Conservation (phyloP, 106 monocot genomes). For the Hemerocallis citrina region DNA sequence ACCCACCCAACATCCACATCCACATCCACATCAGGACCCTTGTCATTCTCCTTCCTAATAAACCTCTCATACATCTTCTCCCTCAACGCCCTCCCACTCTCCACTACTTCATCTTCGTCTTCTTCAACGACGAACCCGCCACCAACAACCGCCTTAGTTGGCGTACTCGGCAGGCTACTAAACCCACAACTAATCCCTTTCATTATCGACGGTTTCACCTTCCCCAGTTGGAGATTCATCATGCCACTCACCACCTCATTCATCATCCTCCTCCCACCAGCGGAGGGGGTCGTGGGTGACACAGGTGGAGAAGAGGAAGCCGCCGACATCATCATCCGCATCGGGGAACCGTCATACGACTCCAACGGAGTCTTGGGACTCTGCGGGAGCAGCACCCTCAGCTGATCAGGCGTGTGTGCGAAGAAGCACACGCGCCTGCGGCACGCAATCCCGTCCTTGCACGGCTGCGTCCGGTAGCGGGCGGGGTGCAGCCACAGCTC, state of each 20-base stretch:
- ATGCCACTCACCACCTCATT: constrained; percentile 9
- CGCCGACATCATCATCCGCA: constrained; percentile 18
- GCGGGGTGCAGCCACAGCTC: constrained; percentile 95
- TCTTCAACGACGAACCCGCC: background rate
- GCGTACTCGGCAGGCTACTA: constrained; percentile 21
- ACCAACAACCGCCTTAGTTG: background rate
- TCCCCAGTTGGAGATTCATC: constrained; percentile 21
- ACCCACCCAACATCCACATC: constrained; percentile 29
- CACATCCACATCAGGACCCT: constrained; percentile 7
- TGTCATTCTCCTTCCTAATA: constrained; percentile 10
- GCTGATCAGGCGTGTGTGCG: constrained; percentile 73
- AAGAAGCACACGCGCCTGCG: constrained; percentile 57
- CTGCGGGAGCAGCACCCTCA: constrained; percentile 34
- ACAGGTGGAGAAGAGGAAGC: constrained; percentile 47
- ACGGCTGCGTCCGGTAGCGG: constrained; percentile 76
- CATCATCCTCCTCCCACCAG: constrained; percentile 2
- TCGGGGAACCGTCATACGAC: constrained; percentile 14
- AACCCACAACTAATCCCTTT: constrained; percentile 15
- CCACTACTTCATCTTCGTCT: constrained; percentile 27
- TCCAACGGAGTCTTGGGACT: constrained; percentile 5
- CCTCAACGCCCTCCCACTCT: constrained; percentile 27
- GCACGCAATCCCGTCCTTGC: constrained; percentile 76
- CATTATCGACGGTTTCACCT: constrained; percentile 16
- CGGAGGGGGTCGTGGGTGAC: too few species aligned
- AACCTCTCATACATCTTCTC: constrained; percentile 35